Evolutionary conservation across 2,329 filamentous ascomycete genomes (phyloP).

Genomic region (Colletotrichum orchidophilum): DNA sequence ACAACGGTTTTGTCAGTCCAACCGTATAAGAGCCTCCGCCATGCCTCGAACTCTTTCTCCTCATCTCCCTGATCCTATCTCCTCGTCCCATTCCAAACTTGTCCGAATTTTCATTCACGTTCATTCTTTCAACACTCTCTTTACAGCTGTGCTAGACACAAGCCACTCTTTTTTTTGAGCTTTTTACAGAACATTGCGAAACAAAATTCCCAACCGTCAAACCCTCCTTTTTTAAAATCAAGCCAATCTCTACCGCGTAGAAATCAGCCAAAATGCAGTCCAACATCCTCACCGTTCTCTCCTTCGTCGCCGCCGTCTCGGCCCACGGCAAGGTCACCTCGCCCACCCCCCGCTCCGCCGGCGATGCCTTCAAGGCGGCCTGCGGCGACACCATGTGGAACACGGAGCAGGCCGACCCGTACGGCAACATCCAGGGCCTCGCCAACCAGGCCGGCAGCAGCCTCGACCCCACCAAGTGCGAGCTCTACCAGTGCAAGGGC

Average conservation of each 20-base stretch:
- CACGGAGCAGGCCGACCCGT: slow-evolving; percentile 40
- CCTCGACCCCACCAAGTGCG: slow-evolving; percentile 40
- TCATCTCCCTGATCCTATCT: slow-evolving; percentile 15
- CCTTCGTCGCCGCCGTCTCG: slow-evolving; percentile 33
- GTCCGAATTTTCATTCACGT: slow-evolving; percentile 32
- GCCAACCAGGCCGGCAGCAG: slow-evolving; percentile 41
- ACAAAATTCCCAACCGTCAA: slow-evolving; percentile 9
- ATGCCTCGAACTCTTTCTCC: neutral
- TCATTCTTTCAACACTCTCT: slow-evolving; percentile 31
- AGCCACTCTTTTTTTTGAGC: slow-evolving; percentile 34
- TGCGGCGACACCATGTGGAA: slow-evolving; percentile 37
- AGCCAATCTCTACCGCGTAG: neutral
- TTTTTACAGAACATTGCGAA: slow-evolving; percentile 21
- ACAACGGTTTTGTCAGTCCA: neutral
- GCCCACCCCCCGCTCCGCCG: slow-evolving; percentile 33
- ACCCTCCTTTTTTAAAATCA: neutral
- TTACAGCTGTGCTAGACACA: slow-evolving; percentile 35
- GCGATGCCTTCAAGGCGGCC: slow-evolving; percentile 37
- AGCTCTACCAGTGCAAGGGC: slow-evolving; percentile 49
- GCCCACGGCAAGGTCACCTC: slow-evolving; percentile 37
- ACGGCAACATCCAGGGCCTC: slow-evolving; percentile 49
- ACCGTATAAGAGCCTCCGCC: slow-evolving; percentile 29
- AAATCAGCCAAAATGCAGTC: slow-evolving; percentile 30
- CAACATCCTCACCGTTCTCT: slow-evolving; percentile 34
- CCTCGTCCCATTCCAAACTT: slow-evolving; percentile 24